Base-by-base conservation (phyloP, 1,284 basidiomycete genomes). In the Thecaphora thlaspeos region DNA sequence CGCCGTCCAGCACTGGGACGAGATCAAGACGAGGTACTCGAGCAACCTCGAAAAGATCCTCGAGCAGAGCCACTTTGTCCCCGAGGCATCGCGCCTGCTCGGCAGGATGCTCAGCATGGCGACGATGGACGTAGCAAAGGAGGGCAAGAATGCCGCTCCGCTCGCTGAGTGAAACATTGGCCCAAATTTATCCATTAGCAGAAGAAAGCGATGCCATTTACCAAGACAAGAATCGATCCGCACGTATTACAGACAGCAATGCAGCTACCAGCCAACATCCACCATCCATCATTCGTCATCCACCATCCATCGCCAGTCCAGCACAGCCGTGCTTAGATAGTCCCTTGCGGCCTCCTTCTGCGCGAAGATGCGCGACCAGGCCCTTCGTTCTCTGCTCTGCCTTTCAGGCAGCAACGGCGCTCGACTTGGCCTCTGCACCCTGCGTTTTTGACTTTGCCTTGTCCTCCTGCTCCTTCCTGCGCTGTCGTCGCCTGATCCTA, bases 401-500 rank as follows among this genome's bases (percentile, higher is more conserved):
- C 12, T 4, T 7, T 34, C 32, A 34, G 32, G 32, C 5, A 4
- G 32, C 32, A 15, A 34, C 32, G 4, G 32, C 32, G 11, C 11
- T 34, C 11, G 32, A 34, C 11, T 8, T 34, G 32, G 7, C 32
- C 12, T 34, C 7, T 7, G 4, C 12, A 3, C 11, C 15, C 7
- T 4, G 11, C 32, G 18, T 11, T 19, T 40, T 40, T 21, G 38
- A 11, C 18, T 22, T 40, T 19, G 9, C 32, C 46, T 63, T 66
- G 12, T 58, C 61, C 18, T 65, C 59, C 43, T 68, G 70, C 44
- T 72, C 64, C 43, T 55, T 56, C 18, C 66, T 49, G n/a, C 70
- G 64, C 39, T 68, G 61, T 26, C 73, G 49, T 34, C 75, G 60
- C 24, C 62, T 48, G 15, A 74, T 51, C 34, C 75, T 68, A 1